Evolutionary conservation across 768 basidiomycete species (phyloP).

Genomic region (Pleurotus platypus): DNA sequence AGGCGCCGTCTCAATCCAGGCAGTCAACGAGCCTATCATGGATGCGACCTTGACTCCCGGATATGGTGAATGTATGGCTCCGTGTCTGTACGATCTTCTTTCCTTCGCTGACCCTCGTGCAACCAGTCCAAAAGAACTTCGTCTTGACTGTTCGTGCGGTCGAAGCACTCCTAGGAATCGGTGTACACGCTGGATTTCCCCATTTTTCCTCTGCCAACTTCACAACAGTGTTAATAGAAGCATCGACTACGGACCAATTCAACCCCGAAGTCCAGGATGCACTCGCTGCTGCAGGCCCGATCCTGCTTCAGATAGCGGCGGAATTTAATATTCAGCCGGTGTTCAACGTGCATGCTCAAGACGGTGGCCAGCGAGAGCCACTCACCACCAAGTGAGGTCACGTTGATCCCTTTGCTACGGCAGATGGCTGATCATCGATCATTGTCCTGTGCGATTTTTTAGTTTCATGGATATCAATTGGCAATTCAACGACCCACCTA

Average conservation of each 20-base stretch:
- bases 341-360: constrained; percentile 11
- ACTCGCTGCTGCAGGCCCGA: constrained; percentile 32
- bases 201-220: constrained; percentile 15
- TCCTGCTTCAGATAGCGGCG: constrained; percentile 26
- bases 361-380: constrained; percentile 12
- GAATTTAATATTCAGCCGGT: constrained; percentile 20
- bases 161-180: constrained; percentile 59
- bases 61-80: constrained; percentile 60
- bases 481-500: constrained; percentile 67
- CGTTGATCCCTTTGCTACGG: not conserved
- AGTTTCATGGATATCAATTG: constrained; percentile 84
- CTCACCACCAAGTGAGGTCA: constrained; percentile 34
- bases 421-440: constrained; percentile 2
- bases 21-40: constrained; percentile 78
- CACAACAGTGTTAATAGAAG: constrained; percentile 19
- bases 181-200: constrained; percentile 15
- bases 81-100: not conserved
- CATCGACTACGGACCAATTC: constrained; percentile 19
- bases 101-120: not conserved
- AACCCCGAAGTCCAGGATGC: constrained; percentile 23
- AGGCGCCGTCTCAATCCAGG: constrained; percentile 68
- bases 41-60: constrained; percentile 63
- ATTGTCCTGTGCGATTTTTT: not conserved
- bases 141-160: constrained; percentile 64
- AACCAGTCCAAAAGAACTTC: constrained; percentile 64